Percentiles rank a stretch among this genome's conserved stretches.
Evolutionary conservation across 352 stramenopile genomes (phyloP).

Genomic region (Phytophthora capsici): DNA sequence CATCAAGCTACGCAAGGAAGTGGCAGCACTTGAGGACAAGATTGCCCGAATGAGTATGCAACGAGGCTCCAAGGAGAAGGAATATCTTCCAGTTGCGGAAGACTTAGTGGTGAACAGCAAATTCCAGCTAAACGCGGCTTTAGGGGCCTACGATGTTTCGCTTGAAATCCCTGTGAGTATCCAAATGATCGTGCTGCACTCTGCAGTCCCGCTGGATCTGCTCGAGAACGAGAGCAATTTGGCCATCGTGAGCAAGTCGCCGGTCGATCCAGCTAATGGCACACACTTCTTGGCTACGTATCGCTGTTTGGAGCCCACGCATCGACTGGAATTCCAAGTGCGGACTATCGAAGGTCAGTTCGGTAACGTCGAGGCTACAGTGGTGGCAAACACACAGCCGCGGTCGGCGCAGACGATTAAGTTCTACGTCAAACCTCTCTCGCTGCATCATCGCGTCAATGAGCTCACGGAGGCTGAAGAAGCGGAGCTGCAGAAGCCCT

Average conservation of each 20-base stretch:
- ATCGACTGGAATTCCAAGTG: slow-evolving; percentile 81
- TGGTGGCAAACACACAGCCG: slow-evolving; percentile 69
- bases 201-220: slow-evolving; percentile 75
- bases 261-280: slow-evolving; percentile 47
- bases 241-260: slow-evolving; percentile 78
- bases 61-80: slow-evolving; percentile 55
- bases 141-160: slow-evolving; percentile 80
- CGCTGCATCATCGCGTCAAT: slow-evolving; percentile 77
- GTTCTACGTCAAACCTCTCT: slow-evolving; percentile 85
- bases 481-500: slow-evolving; percentile 54
- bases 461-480: slow-evolving; percentile 65
- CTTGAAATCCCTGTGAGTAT: slow-evolving; percentile 85
- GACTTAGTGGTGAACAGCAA: slow-evolving; percentile 82
- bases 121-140: slow-evolving; percentile 73
- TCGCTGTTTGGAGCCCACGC: slow-evolving; percentile 76
- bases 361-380: slow-evolving; percentile 78
- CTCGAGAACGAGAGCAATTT: slow-evolving; percentile 80
- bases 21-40: slow-evolving; percentile 72
- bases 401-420: slow-evolving; percentile 73
- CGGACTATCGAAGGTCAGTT: slow-evolving; percentile 88
- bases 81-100: slow-evolving; percentile 73
- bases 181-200: slow-evolving; percentile 78
- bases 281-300: slow-evolving; percentile 85
- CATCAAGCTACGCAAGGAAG: slow-evolving; percentile 82
- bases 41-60: slow-evolving; percentile 63